Conservation (phyloP, 225 moss, liverwort and hornwort genomes). For the Straminergon stramineum region DNA sequence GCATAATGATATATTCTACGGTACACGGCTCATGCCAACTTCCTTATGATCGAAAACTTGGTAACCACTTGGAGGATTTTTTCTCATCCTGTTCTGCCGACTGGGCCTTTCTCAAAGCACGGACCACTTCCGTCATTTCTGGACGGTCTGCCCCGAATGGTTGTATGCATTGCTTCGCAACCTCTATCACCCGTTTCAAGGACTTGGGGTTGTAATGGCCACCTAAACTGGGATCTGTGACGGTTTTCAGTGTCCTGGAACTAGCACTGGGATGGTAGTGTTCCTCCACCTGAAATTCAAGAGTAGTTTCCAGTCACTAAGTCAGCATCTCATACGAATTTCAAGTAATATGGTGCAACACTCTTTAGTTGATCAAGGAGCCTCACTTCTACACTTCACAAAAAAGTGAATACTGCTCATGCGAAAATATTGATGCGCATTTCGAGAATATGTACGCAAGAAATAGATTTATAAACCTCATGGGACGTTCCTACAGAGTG, state of each 20-base stretch:
- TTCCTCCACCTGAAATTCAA: constrained; percentile 8
- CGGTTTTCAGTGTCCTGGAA: not conserved
- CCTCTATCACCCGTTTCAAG: constrained; percentile 4
- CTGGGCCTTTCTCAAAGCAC: constrained; percentile 11
- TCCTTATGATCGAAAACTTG: not conserved
- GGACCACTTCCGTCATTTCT: constrained; percentile 25
- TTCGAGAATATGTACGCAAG: not conserved
- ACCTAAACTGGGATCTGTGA: not conserved
- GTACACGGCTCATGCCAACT: constrained; percentile 1
- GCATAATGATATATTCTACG: not conserved
- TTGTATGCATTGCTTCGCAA: constrained; percentile 4
- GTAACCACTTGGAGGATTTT: constrained; percentile 13
- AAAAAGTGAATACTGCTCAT: not conserved
- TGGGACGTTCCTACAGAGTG: not conserved
- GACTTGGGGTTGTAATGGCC: constrained; percentile 10
- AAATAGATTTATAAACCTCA: not conserved
- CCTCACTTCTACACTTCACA: not conserved
- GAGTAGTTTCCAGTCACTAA: not conserved
- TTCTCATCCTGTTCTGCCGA: constrained; percentile 11
- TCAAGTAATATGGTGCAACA: not conserved
- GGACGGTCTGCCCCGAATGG: constrained; percentile 6
- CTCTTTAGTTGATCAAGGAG: not conserved
- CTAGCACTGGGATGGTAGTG: not conserved
- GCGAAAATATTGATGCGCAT: not conserved
- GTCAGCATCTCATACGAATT: not conserved